Conservation (phyloP, 306 rosid genomes). For the Calophaca sinica region DNA sequence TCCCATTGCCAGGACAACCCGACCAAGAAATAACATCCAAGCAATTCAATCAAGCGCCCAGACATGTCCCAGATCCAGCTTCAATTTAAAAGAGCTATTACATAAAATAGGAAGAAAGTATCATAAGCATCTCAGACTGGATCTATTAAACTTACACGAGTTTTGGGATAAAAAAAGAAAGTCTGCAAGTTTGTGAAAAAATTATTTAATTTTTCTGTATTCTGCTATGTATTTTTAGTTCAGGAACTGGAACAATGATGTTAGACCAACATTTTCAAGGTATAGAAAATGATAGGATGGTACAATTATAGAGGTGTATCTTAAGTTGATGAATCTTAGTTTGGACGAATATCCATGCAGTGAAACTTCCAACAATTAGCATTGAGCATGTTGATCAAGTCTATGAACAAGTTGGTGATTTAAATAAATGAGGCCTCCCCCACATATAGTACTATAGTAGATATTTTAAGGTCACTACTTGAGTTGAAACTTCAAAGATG, state of each 20-base stretch:
- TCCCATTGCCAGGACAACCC: conserved; percentile 87
- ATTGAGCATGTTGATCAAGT: neutral
- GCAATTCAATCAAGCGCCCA: conserved; percentile 71
- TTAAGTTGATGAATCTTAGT: neutral
- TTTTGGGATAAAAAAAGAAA: neutral
- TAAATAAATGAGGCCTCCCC: neutral
- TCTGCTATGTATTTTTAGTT: conserved; percentile 22
- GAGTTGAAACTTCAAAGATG: too few relatives aligned
- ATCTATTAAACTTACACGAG: conserved; percentile 15
- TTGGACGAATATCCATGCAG: neutral
- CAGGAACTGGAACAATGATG: neutral
- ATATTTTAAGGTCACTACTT: conserved; percentile 24
- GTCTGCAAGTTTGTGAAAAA: neutral
- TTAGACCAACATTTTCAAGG: conserved; percentile 7
- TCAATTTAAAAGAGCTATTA: conserved; percentile 94
- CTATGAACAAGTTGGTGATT: neutral
- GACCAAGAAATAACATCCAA: conserved; percentile 78
- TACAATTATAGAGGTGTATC: neutral
- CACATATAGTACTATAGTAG: neutral
- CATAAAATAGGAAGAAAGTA: conserved; percentile 75
- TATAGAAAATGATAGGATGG: conserved; percentile 4
- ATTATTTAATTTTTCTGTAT: neutral
- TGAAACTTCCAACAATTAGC: conserved; percentile 1
- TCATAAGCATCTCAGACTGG: conserved; percentile 63
- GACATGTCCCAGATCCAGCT: conserved; percentile 99